Conservation (phyloP, 2,329 filamentous ascomycete genomes). For the Orbilia quercus region DNA sequence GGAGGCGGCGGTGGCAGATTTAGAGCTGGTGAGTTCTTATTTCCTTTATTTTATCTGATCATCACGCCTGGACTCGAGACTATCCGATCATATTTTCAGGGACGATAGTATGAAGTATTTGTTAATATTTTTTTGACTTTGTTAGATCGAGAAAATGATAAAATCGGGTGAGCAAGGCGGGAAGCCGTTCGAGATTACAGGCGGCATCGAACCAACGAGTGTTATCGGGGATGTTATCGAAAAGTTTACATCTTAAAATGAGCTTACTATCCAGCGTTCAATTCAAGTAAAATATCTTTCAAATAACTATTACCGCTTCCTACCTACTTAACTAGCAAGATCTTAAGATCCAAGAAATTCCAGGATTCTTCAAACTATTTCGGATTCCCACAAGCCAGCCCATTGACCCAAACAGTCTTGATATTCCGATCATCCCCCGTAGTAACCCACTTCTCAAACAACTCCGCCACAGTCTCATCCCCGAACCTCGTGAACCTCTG, state of each 20-base stretch:
- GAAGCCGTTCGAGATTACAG: constrained; percentile 47
- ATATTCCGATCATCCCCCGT: constrained; percentile 56
- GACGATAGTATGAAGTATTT: constrained; percentile 56
- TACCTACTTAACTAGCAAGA: no score
- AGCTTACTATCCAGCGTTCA: no score
- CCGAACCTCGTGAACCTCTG: constrained; percentile 43
- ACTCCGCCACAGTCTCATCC: constrained; percentile 44
- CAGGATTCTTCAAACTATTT: neutral
- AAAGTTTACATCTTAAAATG: constrained; percentile 16
- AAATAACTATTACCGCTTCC: no score
- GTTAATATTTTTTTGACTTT: constrained; percentile 55
- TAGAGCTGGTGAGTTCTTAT: constrained; percentile 68
- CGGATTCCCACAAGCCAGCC: constrained; percentile 21
- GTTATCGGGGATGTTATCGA: constrained; percentile 45
- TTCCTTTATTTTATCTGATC: constrained; percentile 32
- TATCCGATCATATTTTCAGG: no score
- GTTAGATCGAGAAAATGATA: constrained; percentile 62
- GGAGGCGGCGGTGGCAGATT: constrained; percentile 71
- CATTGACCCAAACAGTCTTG: constrained; percentile 58
- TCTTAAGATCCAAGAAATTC: neutral
- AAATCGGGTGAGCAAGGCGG: constrained; percentile 62
- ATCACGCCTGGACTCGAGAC: no score
- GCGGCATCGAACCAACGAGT: constrained; percentile 41
- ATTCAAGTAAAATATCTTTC: no score
- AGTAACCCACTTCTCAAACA: constrained; percentile 57